Percentiles rank a stretch among this genome's conserved stretches.
phyloP scores from a whole-genome alignment of 148 eudicot genomes.

The Silene conica region DNA sequence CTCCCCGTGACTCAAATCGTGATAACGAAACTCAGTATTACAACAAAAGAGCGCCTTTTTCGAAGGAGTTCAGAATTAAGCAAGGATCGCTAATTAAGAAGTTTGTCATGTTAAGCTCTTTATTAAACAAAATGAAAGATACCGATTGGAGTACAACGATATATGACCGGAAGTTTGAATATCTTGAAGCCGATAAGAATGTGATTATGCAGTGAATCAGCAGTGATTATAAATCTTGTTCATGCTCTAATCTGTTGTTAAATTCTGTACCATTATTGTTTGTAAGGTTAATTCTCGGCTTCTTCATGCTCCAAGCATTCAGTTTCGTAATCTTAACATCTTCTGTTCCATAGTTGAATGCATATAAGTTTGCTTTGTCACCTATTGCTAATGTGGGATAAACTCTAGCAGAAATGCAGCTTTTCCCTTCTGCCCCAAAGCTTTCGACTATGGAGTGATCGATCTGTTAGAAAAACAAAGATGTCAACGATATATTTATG shows the following conservation, averaged over 20 bases:
- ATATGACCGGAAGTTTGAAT: neutral
- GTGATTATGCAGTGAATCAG: neutral
- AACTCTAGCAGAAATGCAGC: slow-evolving; percentile 60
- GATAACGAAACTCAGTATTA: no score
- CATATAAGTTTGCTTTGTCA: slow-evolving; percentile 43
- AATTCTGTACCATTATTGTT: neutral
- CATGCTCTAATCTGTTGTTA: neutral
- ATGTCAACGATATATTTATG: neutral
- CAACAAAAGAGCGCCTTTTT: no score
- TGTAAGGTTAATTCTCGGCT: slow-evolving; percentile 31
- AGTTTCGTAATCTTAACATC: slow-evolving; percentile 36
- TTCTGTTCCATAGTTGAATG: slow-evolving; percentile 48
- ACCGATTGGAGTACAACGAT: neutral
- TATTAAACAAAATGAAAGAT: neutral
- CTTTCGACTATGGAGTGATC: slow-evolving; percentile 67
- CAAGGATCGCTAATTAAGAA: neutral
- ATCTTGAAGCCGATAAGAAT: neutral
- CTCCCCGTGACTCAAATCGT: no score
- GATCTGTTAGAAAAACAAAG: slow-evolving; percentile 32
- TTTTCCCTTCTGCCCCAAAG: slow-evolving; percentile 54
- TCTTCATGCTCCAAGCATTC: slow-evolving; percentile 58
- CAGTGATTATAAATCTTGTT: slow-evolving; percentile 15
- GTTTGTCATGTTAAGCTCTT: neutral
- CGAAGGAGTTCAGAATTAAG: neutral
- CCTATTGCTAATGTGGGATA: slow-evolving; percentile 52